Evolutionary conservation across 345 rosid species (phyloP).

Genomic region (Crucihimalaya himalaica): DNA sequence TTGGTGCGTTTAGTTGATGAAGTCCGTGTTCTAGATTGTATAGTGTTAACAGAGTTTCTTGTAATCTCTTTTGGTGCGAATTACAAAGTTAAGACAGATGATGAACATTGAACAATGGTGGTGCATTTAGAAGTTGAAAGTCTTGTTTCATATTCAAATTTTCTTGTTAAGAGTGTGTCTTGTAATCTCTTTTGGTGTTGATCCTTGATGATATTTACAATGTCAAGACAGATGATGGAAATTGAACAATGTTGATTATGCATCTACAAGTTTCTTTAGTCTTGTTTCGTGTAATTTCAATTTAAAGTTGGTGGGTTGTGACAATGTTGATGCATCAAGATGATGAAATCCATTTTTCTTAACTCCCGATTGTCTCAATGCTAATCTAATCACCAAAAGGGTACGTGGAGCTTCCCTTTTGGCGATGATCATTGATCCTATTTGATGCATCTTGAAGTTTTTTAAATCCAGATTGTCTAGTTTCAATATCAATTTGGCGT

Average conservation of each 20-base stretch:
- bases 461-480: not conserved
- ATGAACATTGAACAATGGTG: not conserved
- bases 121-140: not conserved
- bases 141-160: not conserved
- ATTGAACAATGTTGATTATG: not conserved
- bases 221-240: not conserved
- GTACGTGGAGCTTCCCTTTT: not conserved
- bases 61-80: conserved; percentile 2
- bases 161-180: not conserved
- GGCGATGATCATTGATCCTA: not conserved
- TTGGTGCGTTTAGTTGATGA: not conserved
- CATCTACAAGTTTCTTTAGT: not conserved
- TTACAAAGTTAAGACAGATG: not conserved
- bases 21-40: not conserved
- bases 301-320: not conserved
- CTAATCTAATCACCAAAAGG: not conserved
- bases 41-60: not conserved
- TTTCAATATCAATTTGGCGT: not conserved
- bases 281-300: not conserved
- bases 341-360: not conserved
- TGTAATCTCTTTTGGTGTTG: not conserved
- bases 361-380: not conserved
- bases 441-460: conserved; percentile 2
- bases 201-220: not conserved
- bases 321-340: not conserved